Evolutionary conservation across 1,284 basidiomycete genomes (phyloP).

Genomic region (Violaceomyces palustris): DNA sequence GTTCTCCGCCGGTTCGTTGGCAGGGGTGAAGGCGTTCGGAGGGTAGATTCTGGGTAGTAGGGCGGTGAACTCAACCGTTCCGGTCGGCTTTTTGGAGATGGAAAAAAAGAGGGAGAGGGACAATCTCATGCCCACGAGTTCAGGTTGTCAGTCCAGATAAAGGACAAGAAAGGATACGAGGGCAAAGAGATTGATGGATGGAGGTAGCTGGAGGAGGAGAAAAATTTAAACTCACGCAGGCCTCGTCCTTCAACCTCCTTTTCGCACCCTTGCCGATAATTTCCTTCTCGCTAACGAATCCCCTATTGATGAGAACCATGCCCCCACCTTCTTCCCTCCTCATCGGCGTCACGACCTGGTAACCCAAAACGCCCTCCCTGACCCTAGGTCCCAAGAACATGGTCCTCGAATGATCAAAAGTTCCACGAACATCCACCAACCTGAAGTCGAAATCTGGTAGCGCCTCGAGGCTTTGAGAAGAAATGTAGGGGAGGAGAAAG

Average conservation of each 20-base stretch:
- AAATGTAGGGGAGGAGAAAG: not conserved
- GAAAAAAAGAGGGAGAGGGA: too few relatives aligned
- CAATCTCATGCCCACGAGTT: too few relatives aligned
- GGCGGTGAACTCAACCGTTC: slow-evolving; percentile 20
- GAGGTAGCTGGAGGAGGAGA: not conserved
- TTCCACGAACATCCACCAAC: slow-evolving; percentile 32
- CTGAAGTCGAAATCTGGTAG: slow-evolving; percentile 42
- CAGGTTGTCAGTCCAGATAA: too few relatives aligned
- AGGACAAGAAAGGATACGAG: not conserved
- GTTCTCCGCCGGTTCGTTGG: slow-evolving; percentile 73
- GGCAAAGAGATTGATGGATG: not conserved
- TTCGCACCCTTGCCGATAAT: slow-evolving; percentile 48
- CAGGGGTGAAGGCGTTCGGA: slow-evolving; percentile 74
- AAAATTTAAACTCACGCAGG: slow-evolving; percentile 2
- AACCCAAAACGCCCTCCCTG: slow-evolving; percentile 78
- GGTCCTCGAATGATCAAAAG: slow-evolving; percentile 61
- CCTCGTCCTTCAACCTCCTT: slow-evolving; percentile 20
- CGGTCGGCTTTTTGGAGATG: too few relatives aligned
- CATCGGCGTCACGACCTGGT: slow-evolving; percentile 80
- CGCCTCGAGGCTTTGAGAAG: slow-evolving; percentile 50
- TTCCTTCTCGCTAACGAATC: slow-evolving; percentile 65
- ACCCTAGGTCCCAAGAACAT: slow-evolving; percentile 82
- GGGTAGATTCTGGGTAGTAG: slow-evolving; percentile 45
- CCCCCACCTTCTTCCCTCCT: slow-evolving; percentile 61
- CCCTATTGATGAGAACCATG: slow-evolving; percentile 68